These are phyloP conservation scores for Dujonia santamariae DNA, from an alignment of 1,139 yeast genomes.

Conservation along the genomic window DNA sequence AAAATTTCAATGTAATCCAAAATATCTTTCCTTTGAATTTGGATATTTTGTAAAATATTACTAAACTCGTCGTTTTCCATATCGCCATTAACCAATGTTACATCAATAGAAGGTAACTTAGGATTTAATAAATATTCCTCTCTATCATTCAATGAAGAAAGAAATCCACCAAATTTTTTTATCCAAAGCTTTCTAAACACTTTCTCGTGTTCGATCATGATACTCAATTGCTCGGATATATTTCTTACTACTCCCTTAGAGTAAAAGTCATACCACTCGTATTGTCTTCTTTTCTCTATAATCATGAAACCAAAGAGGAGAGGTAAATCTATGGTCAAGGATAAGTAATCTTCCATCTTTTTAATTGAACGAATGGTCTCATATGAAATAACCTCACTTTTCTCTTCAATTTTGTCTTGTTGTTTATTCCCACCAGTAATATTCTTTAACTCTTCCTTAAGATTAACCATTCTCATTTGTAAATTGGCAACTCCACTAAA, in stretches of 20 bases:
- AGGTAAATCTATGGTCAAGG: constrained; percentile 72
- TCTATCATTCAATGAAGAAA: constrained; percentile 28
- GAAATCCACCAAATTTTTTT: constrained; percentile 51
- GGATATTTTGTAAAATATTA: constrained; percentile 19
- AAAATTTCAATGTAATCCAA: constrained; percentile 29
- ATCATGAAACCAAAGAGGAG: constrained; percentile 73
- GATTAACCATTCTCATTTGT: constrained; percentile 39
- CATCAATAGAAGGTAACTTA: constrained; percentile 38
- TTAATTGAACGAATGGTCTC: constrained; percentile 30
- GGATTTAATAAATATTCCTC: constrained; percentile 14
- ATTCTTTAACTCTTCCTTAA: constrained; percentile 28
- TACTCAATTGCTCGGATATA: constrained; percentile 58
- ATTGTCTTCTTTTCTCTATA: constrained; percentile 67
- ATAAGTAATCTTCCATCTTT: constrained; percentile 42
- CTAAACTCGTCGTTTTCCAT: constrained; percentile 17
- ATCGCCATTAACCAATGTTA: constrained; percentile 31
- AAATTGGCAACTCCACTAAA: constrained; percentile 34
- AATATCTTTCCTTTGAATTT: constrained; percentile 42
- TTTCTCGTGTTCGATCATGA: constrained; percentile 57
- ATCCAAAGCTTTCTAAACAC: constrained; percentile 61
- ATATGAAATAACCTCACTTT: constrained; percentile 14
- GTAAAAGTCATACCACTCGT: constrained; percentile 60
- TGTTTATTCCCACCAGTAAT: constrained; percentile 13
- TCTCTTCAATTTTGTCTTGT: constrained; percentile 4
- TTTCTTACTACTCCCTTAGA: constrained; percentile 48